phyloP scores from a whole-genome alignment of 2,329 filamentous ascomycete genomes.

The Corinectria fuckeliana region DNA sequence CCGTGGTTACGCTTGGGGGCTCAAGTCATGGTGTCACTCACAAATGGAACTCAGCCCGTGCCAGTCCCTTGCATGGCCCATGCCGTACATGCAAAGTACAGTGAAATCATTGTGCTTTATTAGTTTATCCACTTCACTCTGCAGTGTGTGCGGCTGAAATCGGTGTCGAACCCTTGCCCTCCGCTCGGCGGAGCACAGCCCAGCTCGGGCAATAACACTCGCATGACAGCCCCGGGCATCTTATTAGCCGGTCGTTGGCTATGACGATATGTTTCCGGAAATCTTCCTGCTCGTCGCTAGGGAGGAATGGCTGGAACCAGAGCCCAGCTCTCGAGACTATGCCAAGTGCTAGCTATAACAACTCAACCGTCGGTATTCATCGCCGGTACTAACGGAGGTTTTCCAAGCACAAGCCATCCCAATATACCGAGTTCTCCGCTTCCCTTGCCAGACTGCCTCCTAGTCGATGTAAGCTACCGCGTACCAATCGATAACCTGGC shows the following conservation, averaged over 20 bases:
- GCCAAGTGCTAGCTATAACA: background rate
- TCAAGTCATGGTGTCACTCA: background rate
- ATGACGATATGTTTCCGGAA: conserved; percentile 27
- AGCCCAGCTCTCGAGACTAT: background rate
- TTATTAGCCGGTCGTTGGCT: conserved; percentile 4
- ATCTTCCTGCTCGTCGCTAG: conserved; percentile 2
- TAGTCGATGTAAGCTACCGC: too few species aligned
- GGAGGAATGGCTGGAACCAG: background rate
- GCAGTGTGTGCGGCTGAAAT: conserved; percentile 35
- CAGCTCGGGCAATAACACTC: conserved; percentile 12
- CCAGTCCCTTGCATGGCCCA: background rate
- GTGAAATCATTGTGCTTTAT: conserved; percentile 8
- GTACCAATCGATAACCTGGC: background rate
- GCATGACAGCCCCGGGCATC: conserved; percentile 11
- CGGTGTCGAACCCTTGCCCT: conserved; percentile 19
- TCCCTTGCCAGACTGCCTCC: background rate
- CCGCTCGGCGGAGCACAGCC: conserved; percentile 24
- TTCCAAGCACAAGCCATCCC: background rate
- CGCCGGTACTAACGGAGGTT: background rate
- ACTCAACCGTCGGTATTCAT: too few species aligned
- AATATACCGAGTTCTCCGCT: background rate
- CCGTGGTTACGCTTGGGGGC: background rate
- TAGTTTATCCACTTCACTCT: conserved; percentile 11
- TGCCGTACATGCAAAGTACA: background rate
- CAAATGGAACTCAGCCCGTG: background rate